Evolutionary conservation across 495 filamentous ascomycete genomes (phyloP).

Genomic region (Penicillium longicatenatum): DNA sequence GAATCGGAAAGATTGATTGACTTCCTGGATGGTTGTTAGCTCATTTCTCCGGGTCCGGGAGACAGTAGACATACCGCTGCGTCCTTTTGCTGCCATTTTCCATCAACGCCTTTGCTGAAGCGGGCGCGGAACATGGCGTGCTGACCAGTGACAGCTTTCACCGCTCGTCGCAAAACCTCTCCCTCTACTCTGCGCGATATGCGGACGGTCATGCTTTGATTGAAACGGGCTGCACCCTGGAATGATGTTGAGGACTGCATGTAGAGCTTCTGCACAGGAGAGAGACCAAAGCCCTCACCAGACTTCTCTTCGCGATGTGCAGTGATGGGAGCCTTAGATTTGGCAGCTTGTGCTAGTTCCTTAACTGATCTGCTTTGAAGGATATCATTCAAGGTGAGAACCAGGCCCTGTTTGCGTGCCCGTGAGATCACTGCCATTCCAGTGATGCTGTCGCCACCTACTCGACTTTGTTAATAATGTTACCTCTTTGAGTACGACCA

Average conservation of each 20-base stretch:
- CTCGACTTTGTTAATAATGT: conserved; percentile 25
- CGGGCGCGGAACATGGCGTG: conserved; percentile 73
- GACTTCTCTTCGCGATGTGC: conserved; percentile 33
- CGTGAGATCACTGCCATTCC: conserved; percentile 45
- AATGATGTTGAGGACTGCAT: conserved; percentile 48
- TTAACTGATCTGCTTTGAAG: conserved; percentile 39
- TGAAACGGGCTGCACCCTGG: conserved; percentile 59
- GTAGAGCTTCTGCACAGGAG: conserved; percentile 49
- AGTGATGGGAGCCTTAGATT: conserved; percentile 19
- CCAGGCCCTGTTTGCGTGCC: conserved; percentile 41
- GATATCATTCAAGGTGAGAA: conserved; percentile 38
- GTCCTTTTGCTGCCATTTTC: conserved; percentile 48
- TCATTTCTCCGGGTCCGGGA: not conserved
- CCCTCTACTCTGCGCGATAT: conserved; percentile 51
- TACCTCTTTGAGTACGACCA: conserved; percentile 16
- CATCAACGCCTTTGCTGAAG: conserved; percentile 43
- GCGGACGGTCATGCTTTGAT: conserved; percentile 68
- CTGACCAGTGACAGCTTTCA: conserved; percentile 59
- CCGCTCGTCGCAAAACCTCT: conserved; percentile 53
- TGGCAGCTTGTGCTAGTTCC: conserved; percentile 36
- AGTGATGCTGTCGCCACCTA: conserved; percentile 50
- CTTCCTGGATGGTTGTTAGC: conserved; percentile 35
- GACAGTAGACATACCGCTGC: conserved; percentile 32
- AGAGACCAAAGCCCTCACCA: conserved; percentile 54
- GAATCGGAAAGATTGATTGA: conserved; percentile 46